Evolutionary conservation across 208 protist genomes (phyloP), one percentile per base, ranked within the genome.

Genomic region (Jaenimonas drosophilae): DNA sequence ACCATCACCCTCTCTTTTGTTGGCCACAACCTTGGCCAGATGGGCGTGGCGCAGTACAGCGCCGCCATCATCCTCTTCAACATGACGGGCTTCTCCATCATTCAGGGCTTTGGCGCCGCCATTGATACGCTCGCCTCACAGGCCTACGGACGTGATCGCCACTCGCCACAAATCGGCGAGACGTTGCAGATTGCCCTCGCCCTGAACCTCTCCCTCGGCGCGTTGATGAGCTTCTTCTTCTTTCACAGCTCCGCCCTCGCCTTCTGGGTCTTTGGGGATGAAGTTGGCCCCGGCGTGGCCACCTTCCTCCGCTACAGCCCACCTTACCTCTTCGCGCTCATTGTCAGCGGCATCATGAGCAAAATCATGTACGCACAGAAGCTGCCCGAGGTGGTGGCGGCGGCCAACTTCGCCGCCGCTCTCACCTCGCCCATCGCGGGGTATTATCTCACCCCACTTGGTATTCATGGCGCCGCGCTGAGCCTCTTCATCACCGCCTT

Each of bases 111-210:
- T 37, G 68, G 64, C 36, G 61, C 70, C 3, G 73, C 78, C 21
- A 79, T 88, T 32, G 73, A 88, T 59, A 83, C 78, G 3, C 62
- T 83, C 19, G 66, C 67, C 25, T 80, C 78, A n/a, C 78, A 88
- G 42, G 73, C 78, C 12, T 83, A 64, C 42, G 78, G 78, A 24
- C 53, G 55, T 1, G 55, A 82, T 40, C 53, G 57, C 11, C 63
- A 58, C 19, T 82, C 73, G 30, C 66, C 66, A 14, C 46, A 76
- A 27, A 67, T 80, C 47, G 78, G 70, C 11, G 73, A 83, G 49
- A 70, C 65, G 23, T 46, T 88, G 47, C 78, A 83, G 47, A 46
- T 68, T 31, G 70, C 73, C 19, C 59, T 88, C 21, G 55, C 62
- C 1, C 27, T 80, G 4, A 54, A 80, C 45, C 45, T 70, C 27